Base-by-base conservation (phyloP, 176 grass and related monocot species). In the Chloris gayana region DNA sequence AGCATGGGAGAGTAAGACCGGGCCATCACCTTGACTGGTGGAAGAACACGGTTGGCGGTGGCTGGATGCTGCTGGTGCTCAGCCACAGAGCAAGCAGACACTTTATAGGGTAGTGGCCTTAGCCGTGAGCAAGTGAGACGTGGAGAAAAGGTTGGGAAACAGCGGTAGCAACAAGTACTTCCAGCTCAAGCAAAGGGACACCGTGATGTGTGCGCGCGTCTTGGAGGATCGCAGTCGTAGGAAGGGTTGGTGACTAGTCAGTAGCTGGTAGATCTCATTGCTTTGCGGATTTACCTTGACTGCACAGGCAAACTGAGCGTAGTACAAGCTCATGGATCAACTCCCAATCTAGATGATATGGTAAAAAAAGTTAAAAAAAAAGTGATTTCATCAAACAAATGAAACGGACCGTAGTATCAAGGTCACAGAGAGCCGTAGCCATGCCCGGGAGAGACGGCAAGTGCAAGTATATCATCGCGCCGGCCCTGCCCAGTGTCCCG, bases 141-240 rank as follows among this genome's bases (percentile, higher is more conserved):
- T 73, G 68, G 69, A 27, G 61, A 79, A 88, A 79, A 78, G 49
- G 60, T 88, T 42, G 18, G 24, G 22, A 80, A 80, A 63, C 17
- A 60, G 57, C 57, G 11, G 22, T 58, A 58, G 56, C 56, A 26
- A 27, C 70, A 25, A 70, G 12, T 42, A 17, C 72, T 82, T 82
- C 41, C n/a, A 75, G 14, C 56, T 65, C 73, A 82, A 87, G 85
- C 85, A 87, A 87, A 72, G 79, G 73, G 59, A 66, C 24, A 13
- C 5, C 18, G 33, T 70, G 82, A 77, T 76, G 31, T 60, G 50
- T 39, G 50, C 50, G 41, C 41, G 2, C 7, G 22, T 37, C 45
- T 30, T 2, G 22, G 1, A 1, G 5, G 18, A 53, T 21, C 15
- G 49, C 6, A 53, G 18, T 54, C 50, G 18, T 22, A 21, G 50